phyloP scores from a whole-genome alignment of 345 rosid genomes.

The Garcia nutans region DNA sequence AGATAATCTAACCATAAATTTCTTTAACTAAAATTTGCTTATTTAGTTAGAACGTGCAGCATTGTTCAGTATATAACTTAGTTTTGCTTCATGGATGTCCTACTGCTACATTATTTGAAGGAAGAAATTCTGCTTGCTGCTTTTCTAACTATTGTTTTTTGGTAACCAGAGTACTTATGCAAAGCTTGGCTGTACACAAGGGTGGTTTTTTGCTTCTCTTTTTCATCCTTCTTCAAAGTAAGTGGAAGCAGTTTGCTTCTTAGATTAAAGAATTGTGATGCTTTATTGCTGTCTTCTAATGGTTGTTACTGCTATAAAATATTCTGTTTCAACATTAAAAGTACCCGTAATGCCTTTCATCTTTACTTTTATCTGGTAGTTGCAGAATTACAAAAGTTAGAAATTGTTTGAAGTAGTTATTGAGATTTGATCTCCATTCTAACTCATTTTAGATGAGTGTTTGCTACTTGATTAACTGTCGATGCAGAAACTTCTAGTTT shows the following conservation, averaged over 20 bases:
- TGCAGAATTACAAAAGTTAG: neutral
- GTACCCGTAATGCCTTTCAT: neutral
- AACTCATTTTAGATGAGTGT: neutral
- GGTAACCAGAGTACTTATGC: conserved; percentile 65
- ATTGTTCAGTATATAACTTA: too few species aligned
- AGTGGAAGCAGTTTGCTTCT: conserved; percentile 15
- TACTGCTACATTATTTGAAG: neutral
- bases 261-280: neutral
- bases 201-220: conserved; percentile 84
- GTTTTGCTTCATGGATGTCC: too few species aligned
- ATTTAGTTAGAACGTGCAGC: too few species aligned
- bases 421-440: neutral
- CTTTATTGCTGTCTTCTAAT: neutral
- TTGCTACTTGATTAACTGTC: neutral
- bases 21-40: too few species aligned
- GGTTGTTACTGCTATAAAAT: neutral
- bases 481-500: neutral
- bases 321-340: too few species aligned
- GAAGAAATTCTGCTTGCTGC: neutral
- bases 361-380: neutral
- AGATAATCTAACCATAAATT: too few species aligned
- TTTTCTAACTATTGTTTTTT: neutral
- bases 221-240: conserved; percentile 71
- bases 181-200: conserved; percentile 92
- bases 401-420: neutral